Evolutionary conservation across 2,329 filamentous ascomycete genomes (phyloP).

Genomic region (Cladobotryum protrusum): DNA sequence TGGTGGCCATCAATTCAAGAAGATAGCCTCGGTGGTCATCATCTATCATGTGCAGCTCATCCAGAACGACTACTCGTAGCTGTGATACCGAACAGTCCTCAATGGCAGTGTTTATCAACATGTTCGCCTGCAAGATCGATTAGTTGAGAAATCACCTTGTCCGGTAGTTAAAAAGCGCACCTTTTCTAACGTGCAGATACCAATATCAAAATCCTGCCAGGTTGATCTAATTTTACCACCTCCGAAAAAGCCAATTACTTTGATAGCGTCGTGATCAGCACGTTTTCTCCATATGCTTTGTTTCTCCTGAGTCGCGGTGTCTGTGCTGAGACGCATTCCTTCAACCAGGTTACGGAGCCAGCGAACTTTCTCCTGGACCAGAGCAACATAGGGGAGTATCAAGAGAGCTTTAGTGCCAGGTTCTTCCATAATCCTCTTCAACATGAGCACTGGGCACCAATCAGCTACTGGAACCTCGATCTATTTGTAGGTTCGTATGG

Average conservation of each 20-base stretch:
- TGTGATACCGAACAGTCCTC: constrained; percentile 61
- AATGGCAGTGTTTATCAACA: constrained; percentile 66
- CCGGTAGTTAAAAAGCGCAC: constrained; percentile 14
- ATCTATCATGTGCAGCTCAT: constrained; percentile 78
- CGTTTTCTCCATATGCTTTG: constrained; percentile 46
- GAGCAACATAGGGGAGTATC: constrained; percentile 69
- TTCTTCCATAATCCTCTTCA: constrained; percentile 62
- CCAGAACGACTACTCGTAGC: constrained; percentile 62
- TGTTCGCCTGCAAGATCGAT: constrained; percentile 53
- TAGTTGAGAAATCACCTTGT: neutral
- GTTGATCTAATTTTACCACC: constrained; percentile 60
- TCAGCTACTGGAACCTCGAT: constrained; percentile 12
- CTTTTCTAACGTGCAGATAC: constrained; percentile 76
- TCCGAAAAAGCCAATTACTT: constrained; percentile 68
- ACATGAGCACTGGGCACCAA: constrained; percentile 53
- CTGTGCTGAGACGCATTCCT: constrained; percentile 39
- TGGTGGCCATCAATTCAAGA: constrained; percentile 67
- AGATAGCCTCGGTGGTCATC: constrained; percentile 71
- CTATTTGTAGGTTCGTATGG: neutral
- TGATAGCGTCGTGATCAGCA: constrained; percentile 51
- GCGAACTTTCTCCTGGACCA: constrained; percentile 73
- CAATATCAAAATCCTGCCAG: constrained; percentile 72
- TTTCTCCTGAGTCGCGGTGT: constrained; percentile 26
- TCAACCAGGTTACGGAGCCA: constrained; percentile 65
- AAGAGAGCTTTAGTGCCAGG: constrained; percentile 62